These are phyloP conservation scores for Otatea glauca DNA, from an alignment of 176 grass and related monocot genomes.

Conservation along the genomic window DNA sequence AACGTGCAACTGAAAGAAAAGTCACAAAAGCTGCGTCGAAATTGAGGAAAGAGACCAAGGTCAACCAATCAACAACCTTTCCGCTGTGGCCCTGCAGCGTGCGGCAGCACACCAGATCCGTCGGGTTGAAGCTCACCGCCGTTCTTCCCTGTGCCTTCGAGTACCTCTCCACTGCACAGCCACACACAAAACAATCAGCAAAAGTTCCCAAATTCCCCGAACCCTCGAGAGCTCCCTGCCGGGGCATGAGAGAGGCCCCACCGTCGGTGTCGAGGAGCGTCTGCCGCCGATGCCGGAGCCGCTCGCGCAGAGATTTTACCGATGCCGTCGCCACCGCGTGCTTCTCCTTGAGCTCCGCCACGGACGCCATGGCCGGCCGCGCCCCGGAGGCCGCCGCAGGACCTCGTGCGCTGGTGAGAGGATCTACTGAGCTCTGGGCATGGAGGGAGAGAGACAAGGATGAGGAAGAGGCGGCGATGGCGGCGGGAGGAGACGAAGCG, in stretches of 20 bases:
- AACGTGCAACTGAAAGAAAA: neutral
- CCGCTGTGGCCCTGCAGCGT: constrained; percentile 91
- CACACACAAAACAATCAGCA: constrained; percentile 35
- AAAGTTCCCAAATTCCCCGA: neutral
- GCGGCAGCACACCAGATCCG: constrained; percentile 98
- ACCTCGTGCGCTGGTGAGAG: constrained; percentile 4
- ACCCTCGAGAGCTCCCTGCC: neutral
- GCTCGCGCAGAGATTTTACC: constrained; percentile 76
- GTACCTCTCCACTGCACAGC: constrained; percentile 72
- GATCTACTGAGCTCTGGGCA: constrained; percentile 26
- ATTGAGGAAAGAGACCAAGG: constrained; percentile 24
- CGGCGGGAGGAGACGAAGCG: neutral
- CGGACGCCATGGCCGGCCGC: constrained; percentile 61
- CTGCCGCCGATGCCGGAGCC: constrained; percentile 68
- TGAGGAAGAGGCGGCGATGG: neutral
- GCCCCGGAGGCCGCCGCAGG: neutral
- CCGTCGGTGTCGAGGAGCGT: constrained; percentile 90
- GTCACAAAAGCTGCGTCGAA: neutral
- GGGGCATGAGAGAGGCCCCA: constrained; percentile 28
- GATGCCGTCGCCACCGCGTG: constrained; percentile 67
- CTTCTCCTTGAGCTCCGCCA: constrained; percentile 91
- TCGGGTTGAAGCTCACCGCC: constrained; percentile 72
- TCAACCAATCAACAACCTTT: constrained; percentile 63
- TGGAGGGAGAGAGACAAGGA: neutral
- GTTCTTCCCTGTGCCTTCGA: constrained; percentile 69